Conservation (phyloP, 2,329 filamentous ascomycete genomes). For the Aspergillus sp. region DNA sequence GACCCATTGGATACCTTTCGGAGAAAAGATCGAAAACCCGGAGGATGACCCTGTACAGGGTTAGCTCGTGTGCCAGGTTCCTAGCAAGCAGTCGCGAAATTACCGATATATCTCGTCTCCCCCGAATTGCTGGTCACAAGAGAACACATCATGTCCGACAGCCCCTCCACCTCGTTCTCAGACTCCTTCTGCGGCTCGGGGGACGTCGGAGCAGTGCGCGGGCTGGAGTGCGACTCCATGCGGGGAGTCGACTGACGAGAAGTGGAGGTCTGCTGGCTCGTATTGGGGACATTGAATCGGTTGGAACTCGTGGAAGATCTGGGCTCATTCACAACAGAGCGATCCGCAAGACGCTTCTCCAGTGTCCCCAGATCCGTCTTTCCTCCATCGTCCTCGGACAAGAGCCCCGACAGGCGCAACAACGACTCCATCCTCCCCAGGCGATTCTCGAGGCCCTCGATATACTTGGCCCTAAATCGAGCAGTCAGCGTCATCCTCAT, state of each 20-base stretch:
- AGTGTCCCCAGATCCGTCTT: constrained; percentile 80
- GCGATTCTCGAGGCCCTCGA: constrained; percentile 90
- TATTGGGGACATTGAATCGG: constrained; percentile 16
- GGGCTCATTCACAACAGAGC: constrained; percentile 25
- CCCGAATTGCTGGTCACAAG: constrained; percentile 89
- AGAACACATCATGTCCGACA: constrained; percentile 99
- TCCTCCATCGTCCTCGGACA: constrained; percentile 76
- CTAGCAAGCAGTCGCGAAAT: too few relatives aligned
- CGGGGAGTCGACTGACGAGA: constrained; percentile 39
- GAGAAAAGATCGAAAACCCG: constrained; percentile 97
- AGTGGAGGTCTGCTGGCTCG: constrained; percentile 22
- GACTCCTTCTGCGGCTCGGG: constrained; percentile 45
- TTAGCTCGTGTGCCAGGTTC: too few relatives aligned
- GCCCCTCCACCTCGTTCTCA: constrained; percentile 67
- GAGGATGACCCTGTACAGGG: constrained; percentile 71
- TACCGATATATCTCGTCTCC: constrained; percentile 92
- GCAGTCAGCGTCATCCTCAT: constrained; percentile 8
- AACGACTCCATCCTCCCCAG: constrained; percentile 93
- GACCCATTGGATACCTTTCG: constrained; percentile 96
- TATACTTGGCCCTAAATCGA: constrained; percentile 74
- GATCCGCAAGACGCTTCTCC: constrained; percentile 62
- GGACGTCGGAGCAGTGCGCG: constrained; percentile 42
- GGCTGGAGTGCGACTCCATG: constrained; percentile 40
- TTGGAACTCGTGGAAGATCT: constrained; percentile 29
- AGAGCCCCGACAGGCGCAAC: constrained; percentile 71